A percentile compares a stretch with the other conserved stretches of the same genome.
Conservation (phyloP, 2,329 filamentous ascomycete genomes). For the Phyllosticta citrichinensis region DNA sequence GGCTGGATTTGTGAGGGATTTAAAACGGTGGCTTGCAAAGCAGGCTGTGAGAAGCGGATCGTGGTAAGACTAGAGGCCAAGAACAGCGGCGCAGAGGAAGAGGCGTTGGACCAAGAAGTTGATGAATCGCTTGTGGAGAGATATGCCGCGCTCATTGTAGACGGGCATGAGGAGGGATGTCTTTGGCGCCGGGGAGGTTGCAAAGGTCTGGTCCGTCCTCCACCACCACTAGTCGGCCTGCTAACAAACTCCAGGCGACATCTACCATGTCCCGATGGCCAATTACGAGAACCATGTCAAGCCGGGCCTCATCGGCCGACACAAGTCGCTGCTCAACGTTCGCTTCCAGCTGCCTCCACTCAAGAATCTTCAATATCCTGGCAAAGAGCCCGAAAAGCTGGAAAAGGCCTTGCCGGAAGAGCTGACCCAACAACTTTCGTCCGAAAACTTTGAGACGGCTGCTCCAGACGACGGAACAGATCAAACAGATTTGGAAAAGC, state of each 20-base stretch:
- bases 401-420: conserved; percentile 5
- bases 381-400: neutral
- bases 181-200: conserved; percentile 83
- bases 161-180: conserved; percentile 70
- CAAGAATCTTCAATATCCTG: conserved; percentile 4
- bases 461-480: neutral
- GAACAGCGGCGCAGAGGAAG: conserved; percentile 36
- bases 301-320: conserved; percentile 5
- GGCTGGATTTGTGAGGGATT: conserved; percentile 70
- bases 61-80: conserved; percentile 61
- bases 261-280: conserved; percentile 46
- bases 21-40: conserved; percentile 72
- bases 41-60: conserved; percentile 73
- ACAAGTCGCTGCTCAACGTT: conserved; percentile 7
- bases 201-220: conserved; percentile 49
- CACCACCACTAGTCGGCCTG: conserved; percentile 10
- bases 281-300: conserved; percentile 10
- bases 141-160: conserved; percentile 62
- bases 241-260: conserved; percentile 40
- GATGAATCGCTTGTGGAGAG: conserved; percentile 62
- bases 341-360: conserved; percentile 3
- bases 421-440: conserved; percentile 1
- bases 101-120: conserved; percentile 28
- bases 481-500: conserved; percentile 2
- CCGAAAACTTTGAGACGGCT: conserved; percentile 1